Conservation (phyloP, 148 eudicot genomes). For the Diospyros lotus region DNA sequence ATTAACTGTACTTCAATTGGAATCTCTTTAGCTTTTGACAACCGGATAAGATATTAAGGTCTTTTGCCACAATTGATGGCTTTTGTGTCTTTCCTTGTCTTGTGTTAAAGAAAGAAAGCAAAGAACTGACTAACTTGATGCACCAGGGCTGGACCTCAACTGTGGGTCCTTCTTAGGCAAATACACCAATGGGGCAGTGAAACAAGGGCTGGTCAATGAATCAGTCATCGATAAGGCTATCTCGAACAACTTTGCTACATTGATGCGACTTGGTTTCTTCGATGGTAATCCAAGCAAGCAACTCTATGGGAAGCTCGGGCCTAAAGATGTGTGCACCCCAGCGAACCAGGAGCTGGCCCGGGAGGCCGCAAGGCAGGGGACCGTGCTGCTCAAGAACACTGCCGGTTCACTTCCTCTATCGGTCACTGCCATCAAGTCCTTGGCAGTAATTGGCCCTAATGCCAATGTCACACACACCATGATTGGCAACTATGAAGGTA, state of each 20-base stretch:
- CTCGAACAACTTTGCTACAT: slow-evolving; percentile 41
- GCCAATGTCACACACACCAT: slow-evolving; percentile 43
- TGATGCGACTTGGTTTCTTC: slow-evolving; percentile 63
- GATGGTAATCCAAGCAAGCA: slow-evolving; percentile 37
- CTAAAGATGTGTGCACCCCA: slow-evolving; percentile 44
- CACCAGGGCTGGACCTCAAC: slow-evolving; percentile 53
- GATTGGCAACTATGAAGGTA: slow-evolving; percentile 60
- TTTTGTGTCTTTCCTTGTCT: no score
- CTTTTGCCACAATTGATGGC: no score
- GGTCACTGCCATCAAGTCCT: slow-evolving; percentile 24
- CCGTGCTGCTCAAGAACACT: slow-evolving; percentile 52
- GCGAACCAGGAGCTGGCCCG: slow-evolving; percentile 54
- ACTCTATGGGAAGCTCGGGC: slow-evolving; percentile 38
- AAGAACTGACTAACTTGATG: neutral
- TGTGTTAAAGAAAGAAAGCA: no score
- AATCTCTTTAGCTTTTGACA: no score
- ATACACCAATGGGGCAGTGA: slow-evolving; percentile 38
- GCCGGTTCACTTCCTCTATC: slow-evolving; percentile 46
- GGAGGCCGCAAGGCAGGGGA: slow-evolving; percentile 58
- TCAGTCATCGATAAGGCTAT: slow-evolving; percentile 41
- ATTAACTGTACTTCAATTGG: no score
- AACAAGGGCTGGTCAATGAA: slow-evolving; percentile 33
- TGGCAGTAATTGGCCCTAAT: slow-evolving; percentile 63
- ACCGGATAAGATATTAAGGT: no score
- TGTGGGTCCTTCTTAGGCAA: slow-evolving; percentile 43